Base-by-base conservation (phyloP, 495 filamentous ascomycete genomes). In the Daldinia childiae region DNA sequence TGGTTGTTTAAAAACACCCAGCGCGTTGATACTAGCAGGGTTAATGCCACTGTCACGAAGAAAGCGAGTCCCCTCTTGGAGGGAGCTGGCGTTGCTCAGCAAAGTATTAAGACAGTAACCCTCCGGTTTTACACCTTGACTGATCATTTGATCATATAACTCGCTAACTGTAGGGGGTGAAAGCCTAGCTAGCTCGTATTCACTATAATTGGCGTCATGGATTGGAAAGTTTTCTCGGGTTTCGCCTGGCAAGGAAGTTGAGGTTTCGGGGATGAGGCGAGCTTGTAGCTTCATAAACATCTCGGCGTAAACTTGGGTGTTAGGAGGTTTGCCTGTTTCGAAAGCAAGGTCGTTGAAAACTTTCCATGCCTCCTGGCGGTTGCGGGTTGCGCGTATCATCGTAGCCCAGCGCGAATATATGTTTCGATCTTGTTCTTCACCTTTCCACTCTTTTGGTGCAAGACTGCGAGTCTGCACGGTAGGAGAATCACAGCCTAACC, bases 261-360 rank as follows among this genome's bases (percentile, higher is more conserved):
- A 67, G 12, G 63, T 41, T 6, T 45, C 26, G 27, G 32, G 24
- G 11, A 74, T 60, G 1, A 65, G 62, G 1, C 24, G 60, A 8
- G 79, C 77, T 50, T 71, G 76, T 14, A 85, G 67, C 66, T 85
- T 85, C 29, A 75, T 60, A 29, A 85, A 84, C 81, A 85, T 83
- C 45, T 80, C 79, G 5, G 72, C 77, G 56, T 85, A 85, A 12
- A 82, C 77, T 21, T 73, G 65, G n/a, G 63, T 17, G 36, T 73
- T 74, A 0, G 81, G 81, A 19, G 61, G 50, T 17, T 79, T 48
- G 21, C 34, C 66, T 0, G 60, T 62, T 15, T 75, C 65, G 19
- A 60, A 19, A 6, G 76, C 77, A 24, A 82, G 74, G 9, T 68
- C 58, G n/a, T 71, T 64, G 58, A 85, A 85, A 15, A 74, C 70